A percentile compares a stretch with the other conserved stretches of the same genome.
Conservation (phyloP, 2,329 filamentous ascomycete genomes). For the Pseudogymnoascus destructans region DNA sequence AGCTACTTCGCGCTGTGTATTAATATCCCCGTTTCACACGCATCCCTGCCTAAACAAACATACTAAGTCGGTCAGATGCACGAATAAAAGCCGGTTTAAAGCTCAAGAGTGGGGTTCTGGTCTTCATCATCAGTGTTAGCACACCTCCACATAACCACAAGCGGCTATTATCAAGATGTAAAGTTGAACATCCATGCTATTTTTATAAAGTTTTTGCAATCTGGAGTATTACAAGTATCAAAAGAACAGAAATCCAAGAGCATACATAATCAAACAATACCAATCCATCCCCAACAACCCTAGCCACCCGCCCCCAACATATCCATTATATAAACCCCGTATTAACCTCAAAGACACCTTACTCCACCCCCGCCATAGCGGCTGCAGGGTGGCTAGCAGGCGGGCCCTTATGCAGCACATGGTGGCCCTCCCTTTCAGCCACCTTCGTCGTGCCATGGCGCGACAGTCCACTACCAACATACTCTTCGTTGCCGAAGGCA, state of each 20-base stretch:
- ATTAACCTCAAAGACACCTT: neutral
- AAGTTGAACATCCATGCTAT: constrained; percentile 2
- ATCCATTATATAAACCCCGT: neutral
- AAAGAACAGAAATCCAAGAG: neutral
- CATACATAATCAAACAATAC: neutral
- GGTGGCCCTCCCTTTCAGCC: constrained; percentile 12
- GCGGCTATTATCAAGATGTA: neutral
- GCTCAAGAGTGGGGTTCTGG: neutral
- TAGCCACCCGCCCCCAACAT: neutral
- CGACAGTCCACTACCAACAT: neutral
- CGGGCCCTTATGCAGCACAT: constrained; percentile 20
- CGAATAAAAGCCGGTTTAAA: neutral
- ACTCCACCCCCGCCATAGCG: neutral
- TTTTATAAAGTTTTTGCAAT: neutral
- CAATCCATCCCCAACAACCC: neutral
- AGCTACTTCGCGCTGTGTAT: neutral
- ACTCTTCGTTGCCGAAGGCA: neutral
- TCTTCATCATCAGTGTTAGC: neutral
- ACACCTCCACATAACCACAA: neutral
- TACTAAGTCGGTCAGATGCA: neutral
- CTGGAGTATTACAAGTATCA: neutral
- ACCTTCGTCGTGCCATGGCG: neutral
- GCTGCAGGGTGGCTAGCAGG: constrained; percentile 18
- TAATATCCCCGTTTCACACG: neutral
- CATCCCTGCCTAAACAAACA: constrained; percentile 9